Base-by-base conservation (phyloP, 495 filamentous ascomycete genomes). In the Penicillium taxi region DNA sequence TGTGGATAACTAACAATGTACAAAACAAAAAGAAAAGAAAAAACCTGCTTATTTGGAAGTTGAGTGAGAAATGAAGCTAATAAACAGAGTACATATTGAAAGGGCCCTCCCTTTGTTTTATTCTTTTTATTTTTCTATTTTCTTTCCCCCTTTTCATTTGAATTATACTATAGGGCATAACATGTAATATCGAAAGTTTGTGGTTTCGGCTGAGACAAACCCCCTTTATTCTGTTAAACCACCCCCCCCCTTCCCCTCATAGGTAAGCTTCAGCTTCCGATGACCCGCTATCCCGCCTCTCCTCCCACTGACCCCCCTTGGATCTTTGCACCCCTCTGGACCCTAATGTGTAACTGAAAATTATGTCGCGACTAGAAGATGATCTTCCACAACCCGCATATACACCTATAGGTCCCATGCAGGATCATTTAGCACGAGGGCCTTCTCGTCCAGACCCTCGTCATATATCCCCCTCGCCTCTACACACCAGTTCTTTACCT, bases 391-490 rank as follows among this genome's bases (percentile, higher is more conserved):
- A n/a, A n/a, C n/a, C n/a, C n/a, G n/a, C n/a, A n/a, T n/a, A n/a
- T n/a, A n/a, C n/a, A n/a, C n/a, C n/a, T n/a, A n/a, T n/a, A n/a
- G n/a, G n/a, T n/a, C n/a, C n/a, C n/a, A n/a, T n/a, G n/a, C n/a
- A n/a, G n/a, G n/a, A n/a, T n/a, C n/a, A n/a, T n/a, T n/a, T n/a
- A n/a, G n/a, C n/a, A n/a, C n/a, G n/a, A n/a, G n/a, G n/a, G n/a
- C n/a, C n/a, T n/a, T n/a, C n/a, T n/a, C n/a, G n/a, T n/a, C 35
- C 39, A 53, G 48, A 55, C 25, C 32, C 47, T 21, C 58, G 48
- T 44, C 54, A 59, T 45, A 60, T 51, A 33, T 54, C 50, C 34
- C 57, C 57, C 11, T 64, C 56, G 23, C 59, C 59, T 43, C 44
- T 64, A 37, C 55, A 59, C 34, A 62, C 61, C 22, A 64, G 44